Conservation (phyloP, 306 rosid species). For the Lathyrus aphaca region DNA sequence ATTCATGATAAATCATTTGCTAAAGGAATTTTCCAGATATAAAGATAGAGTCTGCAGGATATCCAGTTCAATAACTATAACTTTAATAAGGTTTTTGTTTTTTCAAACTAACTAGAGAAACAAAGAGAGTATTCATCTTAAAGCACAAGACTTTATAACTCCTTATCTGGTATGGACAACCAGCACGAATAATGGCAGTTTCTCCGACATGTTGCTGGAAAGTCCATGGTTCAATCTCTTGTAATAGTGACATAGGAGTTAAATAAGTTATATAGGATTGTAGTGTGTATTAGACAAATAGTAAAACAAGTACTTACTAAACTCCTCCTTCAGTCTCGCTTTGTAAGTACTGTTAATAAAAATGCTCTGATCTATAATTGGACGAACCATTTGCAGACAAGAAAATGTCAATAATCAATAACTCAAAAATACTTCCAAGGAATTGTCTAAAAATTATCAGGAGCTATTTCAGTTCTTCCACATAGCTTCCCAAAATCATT, state of each 20-base stretch:
- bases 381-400: constrained; percentile 78
- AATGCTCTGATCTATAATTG: constrained; percentile 82
- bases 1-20: constrained; percentile 16
- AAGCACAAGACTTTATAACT: constrained; percentile 69
- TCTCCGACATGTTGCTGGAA: constrained; percentile 90
- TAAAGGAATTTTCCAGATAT: constrained; percentile 2
- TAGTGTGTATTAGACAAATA: constrained; percentile 17
- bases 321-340: constrained; percentile 85
- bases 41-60: constrained; percentile 11
- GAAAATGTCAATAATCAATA: constrained; percentile 38
- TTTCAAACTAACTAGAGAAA: neutral
- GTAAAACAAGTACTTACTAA: constrained; percentile 54
- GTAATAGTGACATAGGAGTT: constrained; percentile 33
- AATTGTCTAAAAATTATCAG: constrained; percentile 30
- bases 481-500: too few relatives aligned
- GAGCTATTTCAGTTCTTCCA: too few relatives aligned
- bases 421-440: constrained; percentile 35
- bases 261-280: constrained; percentile 29
- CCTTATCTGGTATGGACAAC: constrained; percentile 95
- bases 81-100: constrained; percentile 20
- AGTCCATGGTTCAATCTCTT: constrained; percentile 97
- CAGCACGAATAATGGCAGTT: constrained; percentile 96
- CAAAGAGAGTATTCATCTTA: constrained; percentile 8
- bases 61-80: constrained; percentile 14
- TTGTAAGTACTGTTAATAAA: constrained; percentile 79